Base-by-base conservation (phyloP, 352 stramenopile species). In the Phytophthora tubulina region DNA sequence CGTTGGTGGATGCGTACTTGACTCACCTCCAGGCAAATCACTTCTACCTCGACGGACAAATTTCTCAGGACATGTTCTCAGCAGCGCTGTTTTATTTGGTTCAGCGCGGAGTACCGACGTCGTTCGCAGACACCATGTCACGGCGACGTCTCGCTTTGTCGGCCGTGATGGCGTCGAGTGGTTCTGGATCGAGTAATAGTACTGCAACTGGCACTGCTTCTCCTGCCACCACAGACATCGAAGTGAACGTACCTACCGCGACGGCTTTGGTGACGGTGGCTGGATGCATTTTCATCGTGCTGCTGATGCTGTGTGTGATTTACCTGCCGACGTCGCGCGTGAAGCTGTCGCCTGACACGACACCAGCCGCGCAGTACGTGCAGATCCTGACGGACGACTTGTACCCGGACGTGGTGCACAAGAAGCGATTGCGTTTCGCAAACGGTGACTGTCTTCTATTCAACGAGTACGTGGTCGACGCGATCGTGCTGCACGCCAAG, bases 311-410 rank as follows among this genome's bases (percentile, higher is more conserved):
- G 14, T 86, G 75, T 33, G 81, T 92, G 39, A 79, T 92, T 61
- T 72, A 78, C 35, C 44, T 86, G 13, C 85, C 85, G 1, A 89
- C 81, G 13, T 49, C 75, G 3, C 81, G 85, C 21, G 82, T 90
- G 15, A 85, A 86, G 44, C 58, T 90, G 38, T 82, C 72, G 3
- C 82, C 85, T 14, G 81, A 90, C 62, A 91, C 82, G 44, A 92
- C 85, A 4, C 79, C 82, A 8, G 85, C 81, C 1, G 81, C 82
- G 6, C 81, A 90, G 57, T 92, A 91, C 44, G 81, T 92, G 30
- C 79, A 90, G 63, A 89, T 92, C 48, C 73, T 91, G 44, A 92
- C 85, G 6, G 85, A 92, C 60, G 82, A 92, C 56, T 59, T 88
- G 63, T 92, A 92, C 42, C 85, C 85, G 0, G 79, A 91, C 38